Evolutionary conservation across 2,329 filamentous ascomycete species (phyloP).

Genomic region (Sporothrix curviconia): DNA sequence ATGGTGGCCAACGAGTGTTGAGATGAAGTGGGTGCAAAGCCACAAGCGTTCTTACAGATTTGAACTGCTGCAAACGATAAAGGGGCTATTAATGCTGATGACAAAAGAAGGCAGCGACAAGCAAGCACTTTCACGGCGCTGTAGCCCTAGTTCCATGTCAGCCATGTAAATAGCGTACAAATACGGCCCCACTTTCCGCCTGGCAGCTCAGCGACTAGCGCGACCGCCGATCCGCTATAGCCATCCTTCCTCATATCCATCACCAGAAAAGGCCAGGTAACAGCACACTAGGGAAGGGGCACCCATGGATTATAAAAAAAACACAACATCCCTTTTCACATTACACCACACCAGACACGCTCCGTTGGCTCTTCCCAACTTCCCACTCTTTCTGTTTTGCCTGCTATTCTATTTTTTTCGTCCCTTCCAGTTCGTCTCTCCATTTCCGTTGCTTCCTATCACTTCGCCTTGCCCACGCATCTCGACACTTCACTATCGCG

Average conservation of each 20-base stretch:
- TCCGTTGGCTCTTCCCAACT: not conserved
- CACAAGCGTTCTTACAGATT: too few relatives aligned
- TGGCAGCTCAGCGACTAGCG: conserved; percentile 16
- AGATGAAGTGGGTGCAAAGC: too few relatives aligned
- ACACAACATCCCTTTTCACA: not conserved
- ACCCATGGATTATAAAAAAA: too few relatives aligned
- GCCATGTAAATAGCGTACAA: too few relatives aligned
- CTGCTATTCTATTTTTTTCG: not conserved
- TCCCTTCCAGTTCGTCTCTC: not conserved
- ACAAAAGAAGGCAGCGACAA: too few relatives aligned
- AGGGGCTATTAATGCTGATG: too few relatives aligned
- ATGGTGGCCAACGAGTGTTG: too few relatives aligned
- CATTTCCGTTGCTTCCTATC: not conserved
- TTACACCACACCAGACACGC: not conserved
- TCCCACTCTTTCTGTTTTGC: not conserved
- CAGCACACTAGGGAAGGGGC: not conserved
- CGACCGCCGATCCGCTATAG: conserved; percentile 16
- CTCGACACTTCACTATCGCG: not conserved
- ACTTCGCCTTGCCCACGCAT: not conserved
- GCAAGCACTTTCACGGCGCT: conserved; percentile 1
- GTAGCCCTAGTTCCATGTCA: too few relatives aligned
- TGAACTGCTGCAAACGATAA: too few relatives aligned
- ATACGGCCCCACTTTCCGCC: conserved; percentile 10
- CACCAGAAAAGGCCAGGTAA: conserved; percentile 5
- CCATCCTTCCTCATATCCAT: conserved; percentile 7